These are phyloP conservation scores for Fusarium setosum DNA, from an alignment of 2,329 filamentous ascomycete genomes.

Conservation along the genomic window DNA sequence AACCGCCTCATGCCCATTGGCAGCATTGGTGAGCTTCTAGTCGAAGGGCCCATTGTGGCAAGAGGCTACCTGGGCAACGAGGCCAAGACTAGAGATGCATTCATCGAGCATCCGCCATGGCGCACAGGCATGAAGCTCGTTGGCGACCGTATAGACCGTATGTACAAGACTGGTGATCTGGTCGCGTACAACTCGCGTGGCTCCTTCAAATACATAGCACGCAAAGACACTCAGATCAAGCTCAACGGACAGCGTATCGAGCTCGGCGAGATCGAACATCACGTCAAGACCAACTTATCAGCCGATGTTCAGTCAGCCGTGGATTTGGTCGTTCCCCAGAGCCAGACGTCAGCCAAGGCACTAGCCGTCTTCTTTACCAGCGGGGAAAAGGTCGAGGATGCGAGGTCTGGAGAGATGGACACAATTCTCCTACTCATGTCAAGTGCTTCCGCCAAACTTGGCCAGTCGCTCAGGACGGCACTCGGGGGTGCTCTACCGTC, in stretches of 20 bases:
- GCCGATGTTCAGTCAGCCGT: constrained; percentile 54
- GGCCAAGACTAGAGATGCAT: constrained; percentile 17
- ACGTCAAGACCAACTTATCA: constrained; percentile 55
- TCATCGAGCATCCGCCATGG: constrained; percentile 58
- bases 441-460: background rate
- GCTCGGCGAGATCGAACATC: constrained; percentile 57
- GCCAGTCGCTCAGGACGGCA: constrained; percentile 22
- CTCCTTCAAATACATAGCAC: constrained; percentile 57
- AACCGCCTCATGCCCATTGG: constrained; percentile 17
- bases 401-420: background rate
- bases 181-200: constrained; percentile 56
- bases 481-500: constrained; percentile 14
- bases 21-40: constrained; percentile 9
- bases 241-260: constrained; percentile 69
- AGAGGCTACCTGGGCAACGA: constrained; percentile 25
- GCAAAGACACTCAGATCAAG: constrained; percentile 71
- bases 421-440: constrained; percentile 21
- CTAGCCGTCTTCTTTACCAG: constrained; percentile 34
- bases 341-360: constrained; percentile 26
- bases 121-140: constrained; percentile 29
- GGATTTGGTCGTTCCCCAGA: constrained; percentile 57
- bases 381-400: background rate
- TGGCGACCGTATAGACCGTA: background rate
- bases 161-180: constrained; percentile 63
- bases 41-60: constrained; percentile 28